Percentiles rank a stretch among this genome's conserved stretches.
phyloP scores from a whole-genome alignment of 169 alveolate species.

The Miamiensis avidus region DNA sequence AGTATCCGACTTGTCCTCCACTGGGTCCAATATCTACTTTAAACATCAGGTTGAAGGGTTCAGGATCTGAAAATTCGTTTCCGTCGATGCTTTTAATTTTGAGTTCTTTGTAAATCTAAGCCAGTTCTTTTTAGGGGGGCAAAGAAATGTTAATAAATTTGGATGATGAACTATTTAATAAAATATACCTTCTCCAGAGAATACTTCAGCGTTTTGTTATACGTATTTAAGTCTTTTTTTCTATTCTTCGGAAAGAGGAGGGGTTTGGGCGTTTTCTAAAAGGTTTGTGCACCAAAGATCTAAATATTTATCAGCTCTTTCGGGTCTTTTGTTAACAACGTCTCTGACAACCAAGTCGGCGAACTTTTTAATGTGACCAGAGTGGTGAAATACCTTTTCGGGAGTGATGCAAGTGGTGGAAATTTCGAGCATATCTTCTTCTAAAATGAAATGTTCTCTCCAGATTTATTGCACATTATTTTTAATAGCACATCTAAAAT shows the following conservation, averaged over 20 bases:
- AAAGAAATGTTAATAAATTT: too few relatives aligned
- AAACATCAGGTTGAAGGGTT: constrained; percentile 97
- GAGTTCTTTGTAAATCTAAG: too few relatives aligned
- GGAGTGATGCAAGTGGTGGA: constrained; percentile 93
- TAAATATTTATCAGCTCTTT: constrained; percentile 80
- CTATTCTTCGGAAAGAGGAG: constrained; percentile 62
- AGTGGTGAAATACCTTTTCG: constrained; percentile 92
- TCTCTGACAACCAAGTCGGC: constrained; percentile 97
- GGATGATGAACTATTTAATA: too few relatives aligned
- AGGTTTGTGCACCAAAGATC: constrained; percentile 48
- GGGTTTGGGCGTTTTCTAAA: constrained; percentile 14
- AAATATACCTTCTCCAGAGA: constrained; percentile 51
- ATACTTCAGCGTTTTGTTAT: constrained; percentile 80
- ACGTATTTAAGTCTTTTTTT: constrained; percentile 73
- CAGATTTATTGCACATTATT: constrained; percentile 93
- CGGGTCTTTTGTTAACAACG: constrained; percentile 62
- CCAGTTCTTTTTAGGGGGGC: too few relatives aligned
- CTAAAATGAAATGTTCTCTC: constrained; percentile 96
- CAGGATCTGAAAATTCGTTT: constrained; percentile 86
- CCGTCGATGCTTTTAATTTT: constrained; percentile 88
- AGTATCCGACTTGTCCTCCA: constrained; percentile 83
- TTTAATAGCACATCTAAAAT: constrained; percentile 93
- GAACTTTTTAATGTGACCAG: constrained; percentile 96
- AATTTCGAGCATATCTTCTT: constrained; percentile 97
- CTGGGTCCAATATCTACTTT: constrained; percentile 95